Percentiles rank a stretch among this genome's conserved stretches.
Evolutionary conservation across 345 rosid genomes (phyloP).

Genomic region (Lagerstroemia speciosa): DNA sequence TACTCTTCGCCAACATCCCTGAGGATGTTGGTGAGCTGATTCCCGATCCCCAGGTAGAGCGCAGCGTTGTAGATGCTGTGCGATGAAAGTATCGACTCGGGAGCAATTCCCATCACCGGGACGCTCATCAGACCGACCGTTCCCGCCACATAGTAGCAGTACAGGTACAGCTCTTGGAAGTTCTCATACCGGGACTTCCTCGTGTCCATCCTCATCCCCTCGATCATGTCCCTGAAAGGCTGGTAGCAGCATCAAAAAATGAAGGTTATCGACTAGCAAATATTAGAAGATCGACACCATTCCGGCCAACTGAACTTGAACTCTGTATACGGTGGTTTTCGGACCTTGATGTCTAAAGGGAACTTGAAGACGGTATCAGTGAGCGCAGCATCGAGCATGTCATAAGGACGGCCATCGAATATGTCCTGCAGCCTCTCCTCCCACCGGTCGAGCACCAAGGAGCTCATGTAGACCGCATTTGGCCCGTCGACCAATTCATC

Average conservation of each 20-base stretch:
- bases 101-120: constrained; percentile 57
- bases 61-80: constrained; percentile 36
- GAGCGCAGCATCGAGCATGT: constrained; percentile 54
- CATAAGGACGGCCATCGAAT: constrained; percentile 46
- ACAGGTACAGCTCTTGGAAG: constrained; percentile 45
- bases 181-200: constrained; percentile 31
- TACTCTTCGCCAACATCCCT: constrained; percentile 63
- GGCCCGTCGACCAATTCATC: constrained; percentile 60
- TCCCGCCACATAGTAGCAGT: constrained; percentile 53
- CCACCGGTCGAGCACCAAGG: constrained; percentile 41
- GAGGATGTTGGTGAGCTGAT: constrained; percentile 55
- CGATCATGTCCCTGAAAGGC: constrained; percentile 61
- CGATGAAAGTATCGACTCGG: constrained; percentile 24
- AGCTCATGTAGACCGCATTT: constrained; percentile 28
- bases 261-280: not conserved
- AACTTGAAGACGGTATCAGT: constrained; percentile 41
- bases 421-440: constrained; percentile 51
- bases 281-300: not conserved
- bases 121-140: constrained; percentile 54
- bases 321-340: not conserved
- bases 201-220: constrained; percentile 60
- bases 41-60: constrained; percentile 44
- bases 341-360: constrained; percentile 42
- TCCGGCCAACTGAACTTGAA: not conserved
- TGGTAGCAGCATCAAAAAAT: constrained; percentile 9